These are phyloP conservation scores for Gamarada debralockiae DNA, from an alignment of 495 filamentous ascomycete genomes.

Conservation along the genomic window DNA sequence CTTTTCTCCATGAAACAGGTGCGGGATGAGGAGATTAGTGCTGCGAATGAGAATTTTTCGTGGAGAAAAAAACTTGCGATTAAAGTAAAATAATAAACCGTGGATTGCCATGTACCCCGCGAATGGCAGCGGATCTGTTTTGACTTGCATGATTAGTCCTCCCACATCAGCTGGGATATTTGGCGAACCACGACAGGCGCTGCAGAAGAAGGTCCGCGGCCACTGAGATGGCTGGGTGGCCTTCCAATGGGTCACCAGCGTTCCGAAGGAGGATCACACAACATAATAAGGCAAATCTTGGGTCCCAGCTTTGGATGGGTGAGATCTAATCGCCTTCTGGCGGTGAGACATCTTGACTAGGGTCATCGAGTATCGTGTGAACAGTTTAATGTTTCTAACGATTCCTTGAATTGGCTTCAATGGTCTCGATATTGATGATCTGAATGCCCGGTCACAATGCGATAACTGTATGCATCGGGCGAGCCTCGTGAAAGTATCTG, in stretches of 20 bases:
- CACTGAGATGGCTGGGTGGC: slow-evolving; percentile 1
- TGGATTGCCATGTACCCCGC: too few species aligned
- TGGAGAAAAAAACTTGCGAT: too few species aligned
- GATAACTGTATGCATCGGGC: background rate
- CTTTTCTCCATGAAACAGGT: too few species aligned
- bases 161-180: too few species aligned
- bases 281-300: slow-evolving; percentile 14
- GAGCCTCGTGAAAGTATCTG: background rate
- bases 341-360: background rate
- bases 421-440: background rate
- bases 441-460: background rate
- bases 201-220: background rate
- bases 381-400: background rate
- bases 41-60: too few species aligned
- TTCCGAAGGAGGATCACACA: slow-evolving; percentile 3
- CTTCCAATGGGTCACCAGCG: slow-evolving; percentile 8
- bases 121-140: too few species aligned
- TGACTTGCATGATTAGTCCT: too few species aligned
- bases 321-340: slow-evolving; percentile 13
- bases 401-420: too few species aligned
- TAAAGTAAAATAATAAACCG: too few species aligned
- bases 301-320: background rate
- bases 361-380: background rate
- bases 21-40: too few species aligned
- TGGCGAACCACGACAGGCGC: background rate